Percentiles rank a stretch among this genome's conserved stretches.
Conservation (phyloP, 345 rosid species). For the Sisymbrium irio region DNA sequence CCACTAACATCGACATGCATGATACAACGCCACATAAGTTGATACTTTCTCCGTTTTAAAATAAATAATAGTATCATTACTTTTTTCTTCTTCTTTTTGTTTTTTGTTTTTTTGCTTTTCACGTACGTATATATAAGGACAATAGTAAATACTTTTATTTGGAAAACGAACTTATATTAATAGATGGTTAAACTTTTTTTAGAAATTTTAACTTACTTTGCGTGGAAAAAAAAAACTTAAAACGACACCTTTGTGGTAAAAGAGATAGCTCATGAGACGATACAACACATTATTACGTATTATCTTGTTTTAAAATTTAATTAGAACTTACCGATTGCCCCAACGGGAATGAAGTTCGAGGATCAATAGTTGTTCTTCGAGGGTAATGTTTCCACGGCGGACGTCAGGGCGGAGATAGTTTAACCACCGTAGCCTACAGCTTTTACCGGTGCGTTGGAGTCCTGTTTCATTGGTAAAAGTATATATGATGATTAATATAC, state of each 20-base stretch:
- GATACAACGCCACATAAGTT: background rate
- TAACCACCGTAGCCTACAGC: constrained; percentile 92
- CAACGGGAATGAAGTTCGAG: constrained; percentile 92
- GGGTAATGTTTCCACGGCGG: constrained; percentile 92
- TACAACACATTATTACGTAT: background rate
- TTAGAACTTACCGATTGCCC: constrained; percentile 74
- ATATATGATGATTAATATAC: constrained; percentile 15
- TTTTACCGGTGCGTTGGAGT: constrained; percentile 88
- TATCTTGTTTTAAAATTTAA: background rate
- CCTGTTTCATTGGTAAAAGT: constrained; percentile 47
- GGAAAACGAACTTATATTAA: background rate
- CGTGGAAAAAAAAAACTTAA: background rate
- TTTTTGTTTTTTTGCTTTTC: background rate
- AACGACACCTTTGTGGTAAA: background rate
- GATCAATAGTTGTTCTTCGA: constrained; percentile 84
- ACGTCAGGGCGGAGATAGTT: constrained; percentile 93
- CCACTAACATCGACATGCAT: background rate
- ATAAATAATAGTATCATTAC: background rate
- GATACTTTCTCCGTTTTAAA: background rate
- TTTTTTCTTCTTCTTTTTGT: no score
- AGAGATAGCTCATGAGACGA: background rate
- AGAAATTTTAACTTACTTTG: background rate
- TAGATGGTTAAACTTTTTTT: background rate
- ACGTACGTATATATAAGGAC: background rate
- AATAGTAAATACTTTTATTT: background rate